Evolutionary conservation across 768 basidiomycete species (phyloP).

Genomic region (Dacryopinax primogenitus): DNA sequence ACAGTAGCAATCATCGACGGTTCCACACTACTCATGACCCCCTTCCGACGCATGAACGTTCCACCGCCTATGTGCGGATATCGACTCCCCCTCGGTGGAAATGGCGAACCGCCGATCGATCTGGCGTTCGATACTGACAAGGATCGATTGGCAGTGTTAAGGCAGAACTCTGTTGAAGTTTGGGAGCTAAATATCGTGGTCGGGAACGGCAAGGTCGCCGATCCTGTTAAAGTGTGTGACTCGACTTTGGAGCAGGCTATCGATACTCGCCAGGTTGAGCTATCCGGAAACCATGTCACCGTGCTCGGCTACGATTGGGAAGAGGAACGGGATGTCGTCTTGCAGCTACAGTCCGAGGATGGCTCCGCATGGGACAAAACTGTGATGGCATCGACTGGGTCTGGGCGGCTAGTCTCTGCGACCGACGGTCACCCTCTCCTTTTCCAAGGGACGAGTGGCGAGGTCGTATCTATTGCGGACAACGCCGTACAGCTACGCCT

Average conservation of each 20-base stretch:
- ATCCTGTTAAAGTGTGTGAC: slow-evolving; percentile 21
- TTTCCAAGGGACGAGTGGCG: slow-evolving; percentile 35
- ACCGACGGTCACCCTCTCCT: slow-evolving; percentile 43
- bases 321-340: slow-evolving; percentile 15
- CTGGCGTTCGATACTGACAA: slow-evolving; percentile 43
- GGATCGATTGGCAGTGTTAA: slow-evolving; percentile 54
- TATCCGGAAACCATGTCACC: slow-evolving; percentile 15
- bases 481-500: slow-evolving; percentile 9
- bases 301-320: slow-evolving; percentile 15
- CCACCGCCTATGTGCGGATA: slow-evolving; percentile 96
- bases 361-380: slow-evolving; percentile 8
- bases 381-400: slow-evolving; percentile 14
- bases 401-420: slow-evolving; percentile 18
- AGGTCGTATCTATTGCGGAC: slow-evolving; percentile 20
- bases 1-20: slow-evolving; percentile 84
- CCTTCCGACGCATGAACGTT: slow-evolving; percentile 85
- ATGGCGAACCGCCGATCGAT: slow-evolving; percentile 42
- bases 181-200: slow-evolving; percentile 47
- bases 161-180: slow-evolving; percentile 58
- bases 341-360: slow-evolving; percentile 3
- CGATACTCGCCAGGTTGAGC: slow-evolving; percentile 13
- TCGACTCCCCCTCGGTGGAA: slow-evolving; percentile 23
- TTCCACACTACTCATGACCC: slow-evolving; percentile 67
- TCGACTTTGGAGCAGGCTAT: slow-evolving; percentile 1
- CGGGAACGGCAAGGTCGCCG: slow-evolving; percentile 24